phyloP scores from a whole-genome alignment of 306 rosid species.

The Gastrolobium bilobum region DNA sequence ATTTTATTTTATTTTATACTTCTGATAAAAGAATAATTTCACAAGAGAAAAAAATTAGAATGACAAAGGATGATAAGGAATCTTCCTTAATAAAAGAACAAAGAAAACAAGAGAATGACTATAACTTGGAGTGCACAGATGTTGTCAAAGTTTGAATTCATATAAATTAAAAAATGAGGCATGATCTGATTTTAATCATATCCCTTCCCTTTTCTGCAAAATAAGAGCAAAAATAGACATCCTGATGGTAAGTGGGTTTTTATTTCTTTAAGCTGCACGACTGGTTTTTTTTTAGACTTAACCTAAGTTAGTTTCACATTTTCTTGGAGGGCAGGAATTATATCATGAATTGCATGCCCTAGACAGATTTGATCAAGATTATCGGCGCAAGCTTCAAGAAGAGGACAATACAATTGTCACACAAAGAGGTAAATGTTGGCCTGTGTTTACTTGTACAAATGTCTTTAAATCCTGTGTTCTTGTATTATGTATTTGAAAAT shows the following conservation, averaged over 20 bases:
- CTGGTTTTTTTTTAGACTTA: conserved; percentile 26
- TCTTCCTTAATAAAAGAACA: conserved; percentile 12
- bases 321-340: conserved; percentile 74
- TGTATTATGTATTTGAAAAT: conserved; percentile 21
- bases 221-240: conserved; percentile 1
- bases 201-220: not conserved
- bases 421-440: conserved; percentile 75
- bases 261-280: conserved; percentile 25
- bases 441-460: conserved; percentile 35
- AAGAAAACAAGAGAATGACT: not conserved
- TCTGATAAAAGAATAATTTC: not conserved
- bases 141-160: not conserved
- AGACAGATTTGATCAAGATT: conserved; percentile 98
- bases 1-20: conserved; percentile 5
- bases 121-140: not conserved
- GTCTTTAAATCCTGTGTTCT: conserved; percentile 9
- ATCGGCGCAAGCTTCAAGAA: conserved; percentile 91
- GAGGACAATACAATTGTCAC: conserved; percentile 86
- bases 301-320: conserved; percentile 31
- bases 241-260: conserved; percentile 1
- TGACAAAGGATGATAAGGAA: not conserved
- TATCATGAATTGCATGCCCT: conserved; percentile 96
- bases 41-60: not conserved
- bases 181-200: not conserved
- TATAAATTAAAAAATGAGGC: not conserved